Conservation (phyloP, 2,329 filamentous ascomycete species). For the Aspergillus quadricinctus region DNA sequence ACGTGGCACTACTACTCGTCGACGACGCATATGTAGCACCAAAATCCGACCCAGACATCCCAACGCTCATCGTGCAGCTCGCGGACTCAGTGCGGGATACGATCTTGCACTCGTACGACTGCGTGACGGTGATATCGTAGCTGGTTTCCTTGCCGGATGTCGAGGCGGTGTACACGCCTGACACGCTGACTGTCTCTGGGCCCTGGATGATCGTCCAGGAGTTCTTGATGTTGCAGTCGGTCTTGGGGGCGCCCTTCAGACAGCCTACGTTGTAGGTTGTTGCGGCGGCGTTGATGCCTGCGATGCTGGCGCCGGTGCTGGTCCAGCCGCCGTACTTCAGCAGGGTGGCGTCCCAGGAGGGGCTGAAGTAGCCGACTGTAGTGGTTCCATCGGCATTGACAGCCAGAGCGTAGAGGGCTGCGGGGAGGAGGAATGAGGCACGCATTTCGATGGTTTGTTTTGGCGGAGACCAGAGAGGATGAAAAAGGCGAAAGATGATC, state of each 20-base stretch:
- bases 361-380: constrained; percentile 9
- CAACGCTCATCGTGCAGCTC: constrained; percentile 16
- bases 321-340: constrained; percentile 5
- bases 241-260: constrained; percentile 17
- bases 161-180: constrained; percentile 16
- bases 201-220: constrained; percentile 24
- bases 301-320: constrained; percentile 22
- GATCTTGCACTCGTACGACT: constrained; percentile 13
- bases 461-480: background rate
- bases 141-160: background rate
- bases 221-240: constrained; percentile 15
- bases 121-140: constrained; percentile 17
- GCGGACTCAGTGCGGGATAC: constrained; percentile 12
- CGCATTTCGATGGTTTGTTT: background rate
- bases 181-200: constrained; percentile 15
- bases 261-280: constrained; percentile 23
- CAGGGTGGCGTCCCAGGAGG: constrained; percentile 3
- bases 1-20: background rate
- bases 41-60: constrained; percentile 4
- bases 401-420: background rate
- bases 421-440: background rate
- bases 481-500: background rate
- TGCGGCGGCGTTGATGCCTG: constrained; percentile 14
- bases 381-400: constrained; percentile 4
- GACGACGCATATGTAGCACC: too few species aligned